Evolutionary conservation across 1,284 basidiomycete genomes (phyloP).

Genomic region (Hymenochaete sp.): DNA sequence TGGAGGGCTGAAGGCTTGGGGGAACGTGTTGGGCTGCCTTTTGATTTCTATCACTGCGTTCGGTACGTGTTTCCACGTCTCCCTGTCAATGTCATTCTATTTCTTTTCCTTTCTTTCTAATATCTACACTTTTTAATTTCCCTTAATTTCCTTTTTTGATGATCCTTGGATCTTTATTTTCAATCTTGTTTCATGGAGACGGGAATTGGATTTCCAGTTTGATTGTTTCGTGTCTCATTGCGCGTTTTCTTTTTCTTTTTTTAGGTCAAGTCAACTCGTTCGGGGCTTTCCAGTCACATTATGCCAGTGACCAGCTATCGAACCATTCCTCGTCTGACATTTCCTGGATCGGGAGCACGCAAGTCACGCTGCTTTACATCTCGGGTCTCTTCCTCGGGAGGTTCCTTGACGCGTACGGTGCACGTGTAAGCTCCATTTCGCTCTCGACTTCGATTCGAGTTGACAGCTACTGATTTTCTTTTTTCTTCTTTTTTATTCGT

Average conservation of each 20-base stretch:
- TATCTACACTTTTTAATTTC: too few relatives aligned
- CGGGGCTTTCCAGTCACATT: constrained; percentile 18
- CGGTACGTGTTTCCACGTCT: constrained; percentile 11
- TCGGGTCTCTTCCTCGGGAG: constrained; percentile 16
- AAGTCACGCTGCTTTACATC: constrained; percentile 17
- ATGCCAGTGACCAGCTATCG: constrained; percentile 15
- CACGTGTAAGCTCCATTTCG: constrained; percentile 6
- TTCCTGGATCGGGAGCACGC: constrained; percentile 19
- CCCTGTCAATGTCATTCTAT: too few relatives aligned
- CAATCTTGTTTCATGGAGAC: too few relatives aligned
- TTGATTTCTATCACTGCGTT: constrained; percentile 18
- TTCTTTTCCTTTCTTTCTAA: background rate
- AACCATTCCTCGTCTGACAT: constrained; percentile 17
- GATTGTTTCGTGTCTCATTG: background rate
- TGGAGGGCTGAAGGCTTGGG: constrained; percentile 18
- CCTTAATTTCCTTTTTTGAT: too few relatives aligned
- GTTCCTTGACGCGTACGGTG: constrained; percentile 16
- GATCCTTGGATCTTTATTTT: too few relatives aligned
- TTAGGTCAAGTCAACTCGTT: constrained; percentile 18
- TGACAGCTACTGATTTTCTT: background rate
- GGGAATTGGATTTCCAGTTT: too few relatives aligned
- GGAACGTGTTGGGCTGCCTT: constrained; percentile 16
- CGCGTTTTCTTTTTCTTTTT: background rate
- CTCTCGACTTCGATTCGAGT: too few relatives aligned
- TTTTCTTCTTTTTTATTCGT: background rate